These are phyloP conservation scores for Porphyridium purpureum DNA, from an alignment of 23 red algal species.

Conservation along the genomic window DNA sequence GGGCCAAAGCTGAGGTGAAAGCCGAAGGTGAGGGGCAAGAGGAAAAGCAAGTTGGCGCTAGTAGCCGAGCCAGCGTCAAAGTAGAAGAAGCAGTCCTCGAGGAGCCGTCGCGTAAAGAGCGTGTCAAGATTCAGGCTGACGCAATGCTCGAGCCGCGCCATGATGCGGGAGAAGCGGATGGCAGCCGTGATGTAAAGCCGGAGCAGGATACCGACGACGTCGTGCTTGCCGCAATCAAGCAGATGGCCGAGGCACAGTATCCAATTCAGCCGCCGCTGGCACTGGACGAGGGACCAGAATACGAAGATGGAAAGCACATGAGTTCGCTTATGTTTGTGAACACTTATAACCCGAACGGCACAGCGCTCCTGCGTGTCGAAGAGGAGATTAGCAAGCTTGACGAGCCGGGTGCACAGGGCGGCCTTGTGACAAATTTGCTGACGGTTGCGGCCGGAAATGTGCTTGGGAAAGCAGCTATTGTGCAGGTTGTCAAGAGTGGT, in stretches of 20 bases:
- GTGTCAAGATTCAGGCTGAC: no score
- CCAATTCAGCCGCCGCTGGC: background rate
- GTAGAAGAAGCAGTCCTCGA: no score
- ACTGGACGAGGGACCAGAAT: background rate
- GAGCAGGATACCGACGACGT: background rate
- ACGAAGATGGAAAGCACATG: background rate
- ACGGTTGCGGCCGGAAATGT: constrained; percentile 74
- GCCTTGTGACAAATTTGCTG: background rate
- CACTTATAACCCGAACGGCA: no score
- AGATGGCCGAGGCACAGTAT: background rate
- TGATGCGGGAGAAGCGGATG: no score
- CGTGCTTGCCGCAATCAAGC: background rate
- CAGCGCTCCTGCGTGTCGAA: background rate
- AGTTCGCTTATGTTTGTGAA: background rate
- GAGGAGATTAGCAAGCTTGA: background rate
- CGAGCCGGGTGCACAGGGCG: no score
- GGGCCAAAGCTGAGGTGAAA: no score
- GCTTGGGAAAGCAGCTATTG: constrained; percentile 18
- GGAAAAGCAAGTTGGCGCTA: no score
- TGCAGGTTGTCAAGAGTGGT: constrained; percentile 45
- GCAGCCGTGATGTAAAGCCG: no score
- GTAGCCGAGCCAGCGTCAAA: no score
- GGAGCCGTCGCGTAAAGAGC: no score
- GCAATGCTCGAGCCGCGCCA: no score
- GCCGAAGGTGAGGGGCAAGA: no score